Percentiles rank a stretch among this genome's conserved stretches.
Evolutionary conservation across 371 early-diverging fungal species (phyloP).

Genomic region (Chytridium lagenaria): DNA sequence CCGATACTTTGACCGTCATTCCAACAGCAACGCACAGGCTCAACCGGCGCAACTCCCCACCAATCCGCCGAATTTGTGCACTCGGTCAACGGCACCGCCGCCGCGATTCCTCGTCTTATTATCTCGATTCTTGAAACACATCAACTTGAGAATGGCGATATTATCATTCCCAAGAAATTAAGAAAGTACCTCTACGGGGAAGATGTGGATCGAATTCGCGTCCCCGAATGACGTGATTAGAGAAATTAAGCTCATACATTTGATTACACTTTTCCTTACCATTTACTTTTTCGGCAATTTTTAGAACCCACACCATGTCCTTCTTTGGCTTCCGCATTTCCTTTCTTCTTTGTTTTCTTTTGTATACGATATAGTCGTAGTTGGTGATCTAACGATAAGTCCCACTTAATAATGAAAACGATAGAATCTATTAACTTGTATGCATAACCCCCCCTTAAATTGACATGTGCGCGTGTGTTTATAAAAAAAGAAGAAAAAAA

Average conservation of each 20-base stretch:
- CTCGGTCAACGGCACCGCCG: constrained; percentile 92
- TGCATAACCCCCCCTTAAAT: no score
- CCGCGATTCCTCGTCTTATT: constrained; percentile 90
- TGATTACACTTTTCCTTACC: no score
- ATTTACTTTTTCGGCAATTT: no score
- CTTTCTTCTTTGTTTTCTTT: no score
- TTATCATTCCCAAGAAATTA: constrained; percentile 72
- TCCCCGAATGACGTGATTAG: not conserved
- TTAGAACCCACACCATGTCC: no score
- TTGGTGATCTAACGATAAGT: no score
- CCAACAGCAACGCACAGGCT: not conserved
- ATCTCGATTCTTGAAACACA: constrained; percentile 87
- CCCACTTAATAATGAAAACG: no score
- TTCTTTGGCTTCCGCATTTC: no score
- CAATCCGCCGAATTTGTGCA: constrained; percentile 74
- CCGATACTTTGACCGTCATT: constrained; percentile 63
- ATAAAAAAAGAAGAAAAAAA: no score
- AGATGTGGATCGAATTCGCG: constrained; percentile 27
- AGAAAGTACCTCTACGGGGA: constrained; percentile 62
- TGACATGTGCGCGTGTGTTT: no score
- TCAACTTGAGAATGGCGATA: constrained; percentile 73
- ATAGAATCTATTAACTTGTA: no score
- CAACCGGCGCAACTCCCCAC: not conserved
- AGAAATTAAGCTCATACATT: not conserved
- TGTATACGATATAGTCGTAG: no score